Conservation (phyloP, 495 filamentous ascomycete species). For the Podospora pseudocomata region DNA sequence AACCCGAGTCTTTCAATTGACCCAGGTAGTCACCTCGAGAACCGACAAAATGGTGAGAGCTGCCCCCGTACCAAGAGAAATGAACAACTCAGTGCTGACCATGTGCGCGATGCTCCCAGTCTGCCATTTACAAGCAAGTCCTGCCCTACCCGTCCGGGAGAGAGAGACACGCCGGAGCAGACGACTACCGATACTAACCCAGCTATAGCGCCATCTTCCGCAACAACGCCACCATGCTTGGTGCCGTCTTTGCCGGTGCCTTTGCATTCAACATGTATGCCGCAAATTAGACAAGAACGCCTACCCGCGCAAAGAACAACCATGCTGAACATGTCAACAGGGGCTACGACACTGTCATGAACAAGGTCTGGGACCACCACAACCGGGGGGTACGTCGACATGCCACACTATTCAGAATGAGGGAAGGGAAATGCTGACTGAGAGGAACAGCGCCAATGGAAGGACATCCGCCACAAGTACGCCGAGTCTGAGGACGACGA, state of each 20-base stretch:
- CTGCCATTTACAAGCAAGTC: constrained; percentile 78
- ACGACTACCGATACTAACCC: constrained; percentile 27
- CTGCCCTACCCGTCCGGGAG: constrained; percentile 21
- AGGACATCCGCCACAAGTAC: constrained; percentile 92
- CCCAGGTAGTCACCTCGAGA: constrained; percentile 19
- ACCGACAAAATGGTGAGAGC: constrained; percentile 40
- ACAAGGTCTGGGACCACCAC: constrained; percentile 80
- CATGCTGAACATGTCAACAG: constrained; percentile 46
- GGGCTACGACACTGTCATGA: constrained; percentile 68
- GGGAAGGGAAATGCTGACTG: constrained; percentile 28
- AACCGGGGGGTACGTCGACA: constrained; percentile 77
- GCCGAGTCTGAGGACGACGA: constrained; percentile 44
- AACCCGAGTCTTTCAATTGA: constrained; percentile 23
- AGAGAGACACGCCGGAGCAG: constrained; percentile 11
- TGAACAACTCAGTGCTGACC: constrained; percentile 24
- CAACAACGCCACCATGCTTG: constrained; percentile 81
- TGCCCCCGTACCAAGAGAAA: neutral
- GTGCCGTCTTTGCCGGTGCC: constrained; percentile 75
- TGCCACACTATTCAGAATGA: neutral
- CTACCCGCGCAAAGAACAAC: neutral
- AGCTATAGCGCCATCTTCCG: constrained; percentile 71
- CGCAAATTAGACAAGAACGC: neutral
- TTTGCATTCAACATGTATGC: constrained; percentile 93
- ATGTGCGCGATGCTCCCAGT: constrained; percentile 35
- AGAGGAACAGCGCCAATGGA: constrained; percentile 87